phyloP scores from a whole-genome alignment of 345 rosid species.

The Eucalyptus caleyi region DNA sequence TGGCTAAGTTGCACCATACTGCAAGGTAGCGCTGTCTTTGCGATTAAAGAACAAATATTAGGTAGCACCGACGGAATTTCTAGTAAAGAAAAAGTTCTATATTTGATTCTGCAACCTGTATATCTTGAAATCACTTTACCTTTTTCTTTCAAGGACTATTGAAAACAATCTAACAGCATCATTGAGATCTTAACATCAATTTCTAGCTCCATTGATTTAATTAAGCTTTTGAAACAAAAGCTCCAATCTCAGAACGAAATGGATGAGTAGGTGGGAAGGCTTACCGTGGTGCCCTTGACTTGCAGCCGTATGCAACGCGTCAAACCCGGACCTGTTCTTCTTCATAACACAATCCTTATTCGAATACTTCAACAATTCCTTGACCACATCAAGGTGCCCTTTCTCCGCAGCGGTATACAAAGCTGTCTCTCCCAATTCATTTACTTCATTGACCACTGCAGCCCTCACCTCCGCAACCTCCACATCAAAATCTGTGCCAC shows the following conservation, averaged over 20 bases:
- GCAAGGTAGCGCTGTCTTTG: neutral
- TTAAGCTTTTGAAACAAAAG: neutral
- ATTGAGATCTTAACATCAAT: neutral
- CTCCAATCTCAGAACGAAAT: neutral
- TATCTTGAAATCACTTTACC: neutral
- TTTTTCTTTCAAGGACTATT: neutral
- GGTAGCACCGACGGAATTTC: neutral
- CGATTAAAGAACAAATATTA: neutral
- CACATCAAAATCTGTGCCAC: neutral
- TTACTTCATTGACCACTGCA: conserved; percentile 10
- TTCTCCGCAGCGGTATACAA: conserved; percentile 9
- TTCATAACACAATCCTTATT: conserved; percentile 1
- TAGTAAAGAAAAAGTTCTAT: neutral
- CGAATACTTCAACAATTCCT: conserved; percentile 8
- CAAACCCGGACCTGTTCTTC: conserved; percentile 10
- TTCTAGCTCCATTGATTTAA: neutral
- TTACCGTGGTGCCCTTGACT: conserved; percentile 14
- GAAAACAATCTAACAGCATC: neutral
- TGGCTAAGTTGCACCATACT: neutral
- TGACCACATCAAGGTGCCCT: conserved; percentile 15
- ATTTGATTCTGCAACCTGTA: neutral
- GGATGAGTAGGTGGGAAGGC: neutral
- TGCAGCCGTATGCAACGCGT: conserved; percentile 7
- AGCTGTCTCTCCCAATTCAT: conserved; percentile 19
- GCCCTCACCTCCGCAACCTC: conserved; percentile 15